Conservation (phyloP, 495 filamentous ascomycete genomes). For the Usnea hakonensis region DNA sequence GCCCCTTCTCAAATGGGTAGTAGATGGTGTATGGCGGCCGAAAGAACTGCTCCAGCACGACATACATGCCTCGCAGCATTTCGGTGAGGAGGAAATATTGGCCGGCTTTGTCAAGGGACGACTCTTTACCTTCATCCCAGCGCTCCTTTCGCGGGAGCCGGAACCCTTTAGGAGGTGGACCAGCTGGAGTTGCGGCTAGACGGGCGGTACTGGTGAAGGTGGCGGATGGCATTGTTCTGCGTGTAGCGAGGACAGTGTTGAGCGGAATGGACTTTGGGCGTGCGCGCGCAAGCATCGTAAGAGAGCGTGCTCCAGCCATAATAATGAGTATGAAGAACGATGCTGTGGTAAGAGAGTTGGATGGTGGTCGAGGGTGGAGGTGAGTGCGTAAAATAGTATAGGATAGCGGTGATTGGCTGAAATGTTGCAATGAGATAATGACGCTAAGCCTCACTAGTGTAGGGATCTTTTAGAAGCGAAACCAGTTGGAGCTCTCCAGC, state of each 20-base stretch:
- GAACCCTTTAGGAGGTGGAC: conserved; percentile 70
- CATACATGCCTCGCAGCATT: conserved; percentile 96
- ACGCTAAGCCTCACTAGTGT: conserved; percentile 7
- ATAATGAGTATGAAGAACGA: not conserved
- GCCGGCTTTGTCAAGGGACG: conserved; percentile 69
- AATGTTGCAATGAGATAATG: not conserved
- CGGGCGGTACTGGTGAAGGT: conserved; percentile 55
- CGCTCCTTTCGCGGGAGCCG: conserved; percentile 56
- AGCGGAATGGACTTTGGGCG: conserved; percentile 33
- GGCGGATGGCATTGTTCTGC: conserved; percentile 37
- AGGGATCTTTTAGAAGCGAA: conserved; percentile 9
- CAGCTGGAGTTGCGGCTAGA: conserved; percentile 60
- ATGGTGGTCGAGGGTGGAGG: not conserved
- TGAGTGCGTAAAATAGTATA: conserved; percentile 4
- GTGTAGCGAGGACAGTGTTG: conserved; percentile 28
- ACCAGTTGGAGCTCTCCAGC: conserved; percentile 8
- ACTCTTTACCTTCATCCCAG: conserved; percentile 66
- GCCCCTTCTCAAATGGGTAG: conserved; percentile 98
- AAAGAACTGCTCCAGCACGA: conserved; percentile 97
- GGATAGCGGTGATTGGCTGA: conserved; percentile 12
- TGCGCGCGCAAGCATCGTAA: conserved; percentile 44
- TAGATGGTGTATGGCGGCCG: conserved; percentile 95
- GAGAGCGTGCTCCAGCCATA: conserved; percentile 48
- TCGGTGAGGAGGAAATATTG: conserved; percentile 91
- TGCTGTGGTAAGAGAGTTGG: not conserved